Conservation (phyloP, 176 grass and related monocot genomes). For the Zizania latifolia region DNA sequence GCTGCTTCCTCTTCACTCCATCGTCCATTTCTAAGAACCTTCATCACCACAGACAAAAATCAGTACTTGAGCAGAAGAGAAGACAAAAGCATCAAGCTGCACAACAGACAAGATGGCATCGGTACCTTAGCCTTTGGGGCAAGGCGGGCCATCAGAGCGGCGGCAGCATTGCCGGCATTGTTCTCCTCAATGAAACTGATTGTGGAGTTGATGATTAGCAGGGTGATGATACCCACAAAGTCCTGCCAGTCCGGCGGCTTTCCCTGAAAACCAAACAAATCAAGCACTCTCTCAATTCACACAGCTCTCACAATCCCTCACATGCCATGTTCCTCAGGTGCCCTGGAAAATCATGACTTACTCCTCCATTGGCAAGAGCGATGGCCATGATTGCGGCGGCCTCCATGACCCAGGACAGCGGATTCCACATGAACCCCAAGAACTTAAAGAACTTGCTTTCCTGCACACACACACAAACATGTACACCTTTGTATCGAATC, state of each 20-base stretch:
- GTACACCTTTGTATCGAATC: not conserved
- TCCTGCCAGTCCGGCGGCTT: constrained; percentile 93
- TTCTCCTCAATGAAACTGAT: constrained; percentile 94
- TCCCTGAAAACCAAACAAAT: constrained; percentile 40
- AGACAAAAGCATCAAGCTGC: not conserved
- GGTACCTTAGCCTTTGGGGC: constrained; percentile 83
- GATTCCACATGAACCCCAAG: constrained; percentile 92
- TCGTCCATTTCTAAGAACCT: constrained; percentile 82
- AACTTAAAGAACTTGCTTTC: constrained; percentile 89
- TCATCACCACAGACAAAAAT: constrained; percentile 12
- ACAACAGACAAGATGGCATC: not conserved
- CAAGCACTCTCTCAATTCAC: not conserved
- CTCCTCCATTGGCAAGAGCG: constrained; percentile 76
- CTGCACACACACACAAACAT: constrained; percentile 29
- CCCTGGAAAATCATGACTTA: constrained; percentile 10
- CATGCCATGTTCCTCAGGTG: not conserved
- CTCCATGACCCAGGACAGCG: constrained; percentile 89
- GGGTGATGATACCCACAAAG: constrained; percentile 76
- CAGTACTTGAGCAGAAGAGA: not conserved
- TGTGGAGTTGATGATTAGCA: constrained; percentile 89
- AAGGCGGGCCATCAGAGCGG: constrained; percentile 80
- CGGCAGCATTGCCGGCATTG: constrained; percentile 82
- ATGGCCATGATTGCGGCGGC: constrained; percentile 88
- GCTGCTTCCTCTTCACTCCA: constrained; percentile 58
- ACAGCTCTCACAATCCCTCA: not conserved